Percentiles rank a stretch among this genome's conserved stretches.
Evolutionary conservation across 176 grass and related monocot species (phyloP).

Genomic region (Luzula sylvatica): DNA sequence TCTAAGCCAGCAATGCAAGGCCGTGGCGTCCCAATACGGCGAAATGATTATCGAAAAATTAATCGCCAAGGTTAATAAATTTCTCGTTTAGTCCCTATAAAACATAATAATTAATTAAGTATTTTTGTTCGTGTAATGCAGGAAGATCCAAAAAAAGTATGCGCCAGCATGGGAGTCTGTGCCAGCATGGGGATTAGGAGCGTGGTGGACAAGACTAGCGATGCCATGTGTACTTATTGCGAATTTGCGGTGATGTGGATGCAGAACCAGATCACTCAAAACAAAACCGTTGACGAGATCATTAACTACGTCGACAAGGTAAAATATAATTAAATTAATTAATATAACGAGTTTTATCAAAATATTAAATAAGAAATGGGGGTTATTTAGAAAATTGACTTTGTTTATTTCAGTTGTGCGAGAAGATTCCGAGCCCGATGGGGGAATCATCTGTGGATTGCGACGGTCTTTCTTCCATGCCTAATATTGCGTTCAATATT

Average conservation of each 20-base stretch:
- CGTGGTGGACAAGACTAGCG: conserved; percentile 15
- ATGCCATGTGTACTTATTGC: conserved; percentile 33
- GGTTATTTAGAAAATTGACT: no score
- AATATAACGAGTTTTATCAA: no score
- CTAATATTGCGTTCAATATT: conserved; percentile 39
- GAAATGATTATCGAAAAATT: conserved; percentile 40
- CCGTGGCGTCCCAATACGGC: conserved; percentile 32
- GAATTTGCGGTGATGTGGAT: conserved; percentile 41
- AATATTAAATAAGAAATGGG: neutral
- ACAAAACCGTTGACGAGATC: conserved; percentile 31
- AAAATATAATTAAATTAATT: neutral
- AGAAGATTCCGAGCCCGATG: conserved; percentile 34
- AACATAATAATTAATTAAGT: neutral
- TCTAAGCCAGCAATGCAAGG: conserved; percentile 43
- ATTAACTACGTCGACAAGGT: conserved; percentile 38
- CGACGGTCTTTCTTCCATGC: conserved; percentile 34
- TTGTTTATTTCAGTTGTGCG: conserved; percentile 33
- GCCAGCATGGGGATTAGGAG: conserved; percentile 30
- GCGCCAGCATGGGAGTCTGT: conserved; percentile 36
- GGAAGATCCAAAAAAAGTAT: conserved; percentile 33
- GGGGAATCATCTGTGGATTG: conserved; percentile 45
- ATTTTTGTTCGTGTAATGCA: neutral
- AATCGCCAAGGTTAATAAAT: conserved; percentile 20
- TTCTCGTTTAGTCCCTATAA: neutral
- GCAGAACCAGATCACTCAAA: conserved; percentile 32